These are phyloP conservation scores for Bjerkandera adusta DNA, from an alignment of 1,284 basidiomycete species.

Conservation along the genomic window DNA sequence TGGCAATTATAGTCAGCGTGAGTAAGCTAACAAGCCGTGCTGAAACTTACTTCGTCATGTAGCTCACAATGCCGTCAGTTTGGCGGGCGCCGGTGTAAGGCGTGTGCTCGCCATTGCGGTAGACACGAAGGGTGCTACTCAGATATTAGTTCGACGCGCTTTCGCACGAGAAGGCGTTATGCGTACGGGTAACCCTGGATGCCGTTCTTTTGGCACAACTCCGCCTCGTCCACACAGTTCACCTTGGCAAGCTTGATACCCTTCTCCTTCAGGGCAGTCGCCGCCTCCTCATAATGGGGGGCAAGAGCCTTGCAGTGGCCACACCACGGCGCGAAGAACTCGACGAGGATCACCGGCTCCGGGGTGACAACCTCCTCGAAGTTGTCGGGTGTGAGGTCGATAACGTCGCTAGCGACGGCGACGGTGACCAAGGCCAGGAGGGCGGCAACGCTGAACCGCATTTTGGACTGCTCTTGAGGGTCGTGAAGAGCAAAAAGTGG, in stretches of 20 bases:
- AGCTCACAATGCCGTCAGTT: slow-evolving; percentile 94
- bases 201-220: slow-evolving; percentile 82
- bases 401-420: slow-evolving; percentile 74
- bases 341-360: slow-evolving; percentile 85
- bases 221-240: slow-evolving; percentile 89
- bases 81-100: slow-evolving; percentile 91
- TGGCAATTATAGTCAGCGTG: slow-evolving; percentile 34
- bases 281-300: slow-evolving; percentile 95
- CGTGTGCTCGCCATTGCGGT: slow-evolving; percentile 77
- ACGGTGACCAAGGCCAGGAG: slow-evolving; percentile 54
- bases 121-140: slow-evolving; percentile 88
- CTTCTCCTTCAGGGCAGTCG: slow-evolving; percentile 87
- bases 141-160: not conserved
- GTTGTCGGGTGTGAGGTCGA: slow-evolving; percentile 67
- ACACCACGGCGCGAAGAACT: slow-evolving; percentile 96
- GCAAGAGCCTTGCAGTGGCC: slow-evolving; percentile 92
- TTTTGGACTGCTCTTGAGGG: slow-evolving; percentile 26
- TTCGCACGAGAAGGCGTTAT: not conserved
- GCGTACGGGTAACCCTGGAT: slow-evolving; percentile 92
- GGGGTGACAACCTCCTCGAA: slow-evolving; percentile 72
- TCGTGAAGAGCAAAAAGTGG: not conserved
- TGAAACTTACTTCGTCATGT: slow-evolving; percentile 89
- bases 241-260: slow-evolving; percentile 94
- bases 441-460: slow-evolving; percentile 63
- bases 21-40: not conserved